These are phyloP conservation scores for Starmera dryadoides DNA, from an alignment of 805 yeast species.

Conservation along the genomic window DNA sequence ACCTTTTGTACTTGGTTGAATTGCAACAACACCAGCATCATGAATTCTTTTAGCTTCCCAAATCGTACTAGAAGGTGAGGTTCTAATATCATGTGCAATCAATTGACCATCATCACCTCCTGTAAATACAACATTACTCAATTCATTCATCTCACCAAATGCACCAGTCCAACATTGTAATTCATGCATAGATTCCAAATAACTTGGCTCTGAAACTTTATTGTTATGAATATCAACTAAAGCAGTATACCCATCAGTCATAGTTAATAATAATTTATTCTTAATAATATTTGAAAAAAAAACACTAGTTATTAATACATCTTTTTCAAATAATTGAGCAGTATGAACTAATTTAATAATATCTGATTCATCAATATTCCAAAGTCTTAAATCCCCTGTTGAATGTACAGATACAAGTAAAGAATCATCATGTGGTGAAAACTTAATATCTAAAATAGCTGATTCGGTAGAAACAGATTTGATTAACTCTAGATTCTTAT, in stretches of 20 bases:
- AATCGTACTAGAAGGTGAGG: constrained; percentile 21
- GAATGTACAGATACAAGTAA: constrained; percentile 66
- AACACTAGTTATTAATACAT: constrained; percentile 55
- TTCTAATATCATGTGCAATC: constrained; percentile 63
- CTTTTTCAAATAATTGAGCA: constrained; percentile 40
- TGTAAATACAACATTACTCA: constrained; percentile 55
- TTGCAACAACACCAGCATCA: constrained; percentile 86
- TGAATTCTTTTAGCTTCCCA: constrained; percentile 51
- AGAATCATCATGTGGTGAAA: constrained; percentile 46
- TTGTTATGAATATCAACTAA: constrained; percentile 26
- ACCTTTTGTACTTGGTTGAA: constrained; percentile 46
- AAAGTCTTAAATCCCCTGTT: constrained; percentile 63
- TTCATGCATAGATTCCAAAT: constrained; percentile 41
- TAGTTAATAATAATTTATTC: constrained; percentile 42
- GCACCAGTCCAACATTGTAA: constrained; percentile 88
- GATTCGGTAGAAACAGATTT: constrained; percentile 32
- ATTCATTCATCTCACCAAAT: constrained; percentile 49
- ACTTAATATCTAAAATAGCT: constrained; percentile 74
- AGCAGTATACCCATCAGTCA: constrained; percentile 60
- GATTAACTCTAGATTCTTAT: constrained; percentile 14
- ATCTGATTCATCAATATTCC: constrained; percentile 34
- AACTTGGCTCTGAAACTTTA: constrained; percentile 7
- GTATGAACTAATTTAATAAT: constrained; percentile 21
- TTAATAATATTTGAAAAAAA: constrained; percentile 42
- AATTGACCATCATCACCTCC: constrained; percentile 89